Conservation (phyloP, 176 grass and related monocot genomes). For the Hordeum marinum region DNA sequence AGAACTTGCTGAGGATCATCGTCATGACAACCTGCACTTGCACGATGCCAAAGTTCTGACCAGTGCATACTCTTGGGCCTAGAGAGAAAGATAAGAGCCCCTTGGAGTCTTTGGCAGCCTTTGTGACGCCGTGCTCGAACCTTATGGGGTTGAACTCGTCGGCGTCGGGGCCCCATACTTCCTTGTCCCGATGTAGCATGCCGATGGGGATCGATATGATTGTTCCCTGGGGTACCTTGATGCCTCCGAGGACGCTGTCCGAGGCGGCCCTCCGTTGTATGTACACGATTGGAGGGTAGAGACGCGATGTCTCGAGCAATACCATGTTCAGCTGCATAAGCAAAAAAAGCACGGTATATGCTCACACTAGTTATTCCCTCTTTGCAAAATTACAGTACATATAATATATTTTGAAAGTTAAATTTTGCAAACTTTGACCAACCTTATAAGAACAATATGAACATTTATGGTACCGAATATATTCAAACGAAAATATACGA, state of each 20-base stretch:
- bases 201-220: slow-evolving; percentile 20
- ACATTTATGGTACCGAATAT: not conserved
- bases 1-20: slow-evolving; percentile 46
- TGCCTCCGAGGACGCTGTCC: not conserved
- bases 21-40: slow-evolving; percentile 41
- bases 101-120: slow-evolving; percentile 30
- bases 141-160: slow-evolving; percentile 52
- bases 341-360: too few species aligned
- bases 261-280: slow-evolving; percentile 1
- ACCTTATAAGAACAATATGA: not conserved
- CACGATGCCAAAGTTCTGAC: slow-evolving; percentile 49
- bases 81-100: slow-evolving; percentile 43
- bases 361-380: not conserved
- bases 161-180: slow-evolving; percentile 51
- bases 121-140: slow-evolving; percentile 34
- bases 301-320: slow-evolving; percentile 31
- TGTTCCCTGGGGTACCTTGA: not conserved
- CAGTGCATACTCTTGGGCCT: slow-evolving; percentile 43
- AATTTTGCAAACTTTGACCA: too few species aligned
- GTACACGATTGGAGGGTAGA: slow-evolving; percentile 14
- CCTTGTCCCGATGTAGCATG: slow-evolving; percentile 33
- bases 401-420: too few species aligned
- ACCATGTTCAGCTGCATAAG: slow-evolving; percentile 32
- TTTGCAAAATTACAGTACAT: not conserved
- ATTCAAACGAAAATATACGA: not conserved